Evolutionary conservation across 1,284 basidiomycete species (phyloP).

Genomic region (Hortiboletus rubellus): DNA sequence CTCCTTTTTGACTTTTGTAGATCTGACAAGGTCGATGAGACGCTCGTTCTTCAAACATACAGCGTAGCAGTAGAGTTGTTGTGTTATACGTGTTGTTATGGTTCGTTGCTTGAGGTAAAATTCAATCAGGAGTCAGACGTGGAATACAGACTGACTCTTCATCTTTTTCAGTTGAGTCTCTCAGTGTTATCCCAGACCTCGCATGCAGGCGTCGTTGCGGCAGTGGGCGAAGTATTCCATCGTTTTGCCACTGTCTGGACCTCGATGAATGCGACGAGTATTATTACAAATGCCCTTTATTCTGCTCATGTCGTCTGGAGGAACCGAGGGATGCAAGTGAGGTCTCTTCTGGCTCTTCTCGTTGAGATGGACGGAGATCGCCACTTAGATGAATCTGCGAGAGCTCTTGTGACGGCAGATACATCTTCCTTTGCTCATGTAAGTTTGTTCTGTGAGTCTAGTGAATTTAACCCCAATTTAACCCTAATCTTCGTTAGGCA

Average conservation of each 20-base stretch:
- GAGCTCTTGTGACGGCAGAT: constrained; percentile 60
- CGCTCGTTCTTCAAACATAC: constrained; percentile 50
- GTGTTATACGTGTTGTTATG: constrained; percentile 60
- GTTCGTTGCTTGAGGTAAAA: constrained; percentile 64
- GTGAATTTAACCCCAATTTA: background rate
- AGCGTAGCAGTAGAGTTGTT: constrained; percentile 60
- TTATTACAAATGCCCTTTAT: constrained; percentile 60
- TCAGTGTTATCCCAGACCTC: constrained; percentile 52
- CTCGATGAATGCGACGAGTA: constrained; percentile 64
- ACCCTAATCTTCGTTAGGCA: constrained; percentile 36
- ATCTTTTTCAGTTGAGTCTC: constrained; percentile 53
- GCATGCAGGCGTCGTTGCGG: constrained; percentile 52
- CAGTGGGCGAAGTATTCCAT: constrained; percentile 63
- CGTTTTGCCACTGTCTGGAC: constrained; percentile 72
- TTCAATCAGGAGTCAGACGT: background rate
- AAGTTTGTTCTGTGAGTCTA: constrained; percentile 23
- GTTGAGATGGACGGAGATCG: constrained; percentile 61
- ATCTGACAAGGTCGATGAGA: constrained; percentile 28
- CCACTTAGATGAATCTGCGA: constrained; percentile 53
- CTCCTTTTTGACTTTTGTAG: constrained; percentile 14
- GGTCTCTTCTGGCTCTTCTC: constrained; percentile 58
- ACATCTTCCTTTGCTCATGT: constrained; percentile 61
- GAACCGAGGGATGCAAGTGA: constrained; percentile 59
- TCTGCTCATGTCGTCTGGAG: constrained; percentile 63
- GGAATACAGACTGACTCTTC: constrained; percentile 1